A percentile compares a stretch with the other conserved stretches of the same genome.
Evolutionary conservation across 1,284 basidiomycete species (phyloP).

Genomic region (Peniophora sp.): DNA sequence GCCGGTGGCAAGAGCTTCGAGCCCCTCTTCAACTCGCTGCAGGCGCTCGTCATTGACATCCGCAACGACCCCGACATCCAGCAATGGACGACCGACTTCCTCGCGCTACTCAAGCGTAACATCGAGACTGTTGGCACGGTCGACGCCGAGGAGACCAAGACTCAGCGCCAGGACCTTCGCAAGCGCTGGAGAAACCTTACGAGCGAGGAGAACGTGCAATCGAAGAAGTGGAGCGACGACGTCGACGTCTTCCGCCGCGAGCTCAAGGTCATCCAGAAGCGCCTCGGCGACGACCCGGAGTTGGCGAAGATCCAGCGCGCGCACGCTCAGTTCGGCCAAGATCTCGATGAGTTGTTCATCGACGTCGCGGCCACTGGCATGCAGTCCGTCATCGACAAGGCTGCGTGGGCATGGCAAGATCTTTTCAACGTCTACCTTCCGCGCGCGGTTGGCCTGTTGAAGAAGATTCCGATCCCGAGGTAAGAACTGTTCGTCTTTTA

Average conservation of each 20-base stretch:
- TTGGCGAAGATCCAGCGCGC: constrained; percentile 35
- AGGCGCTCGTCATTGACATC: constrained; percentile 33
- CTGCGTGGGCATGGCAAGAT: constrained; percentile 68
- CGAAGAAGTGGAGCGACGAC: constrained; percentile 43
- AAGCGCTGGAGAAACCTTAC: constrained; percentile 40
- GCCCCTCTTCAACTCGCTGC: constrained; percentile 29
- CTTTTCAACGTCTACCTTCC: constrained; percentile 60
- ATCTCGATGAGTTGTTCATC: constrained; percentile 37
- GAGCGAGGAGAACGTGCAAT: constrained; percentile 31
- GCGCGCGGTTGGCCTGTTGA: constrained; percentile 35
- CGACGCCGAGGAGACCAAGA: constrained; percentile 36
- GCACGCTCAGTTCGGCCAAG: constrained; percentile 36
- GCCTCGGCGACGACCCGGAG: constrained; percentile 40
- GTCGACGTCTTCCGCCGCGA: constrained; percentile 36
- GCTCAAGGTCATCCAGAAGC: constrained; percentile 32
- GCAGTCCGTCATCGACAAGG: constrained; percentile 44
- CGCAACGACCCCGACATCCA: constrained; percentile 39
- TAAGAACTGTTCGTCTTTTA: constrained; percentile 17
- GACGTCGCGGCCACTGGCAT: constrained; percentile 31
- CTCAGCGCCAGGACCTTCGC: constrained; percentile 34
- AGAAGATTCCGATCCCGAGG: constrained; percentile 60
- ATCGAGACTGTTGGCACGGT: constrained; percentile 44
- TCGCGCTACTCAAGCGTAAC: constrained; percentile 34
- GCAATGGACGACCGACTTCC: constrained; percentile 39
- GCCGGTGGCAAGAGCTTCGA: constrained; percentile 38